A percentile compares a stretch with the other conserved stretches of the same genome.
phyloP scores from a whole-genome alignment of 495 filamentous ascomycete species.

The Penicillium macrosclerotiorum region DNA sequence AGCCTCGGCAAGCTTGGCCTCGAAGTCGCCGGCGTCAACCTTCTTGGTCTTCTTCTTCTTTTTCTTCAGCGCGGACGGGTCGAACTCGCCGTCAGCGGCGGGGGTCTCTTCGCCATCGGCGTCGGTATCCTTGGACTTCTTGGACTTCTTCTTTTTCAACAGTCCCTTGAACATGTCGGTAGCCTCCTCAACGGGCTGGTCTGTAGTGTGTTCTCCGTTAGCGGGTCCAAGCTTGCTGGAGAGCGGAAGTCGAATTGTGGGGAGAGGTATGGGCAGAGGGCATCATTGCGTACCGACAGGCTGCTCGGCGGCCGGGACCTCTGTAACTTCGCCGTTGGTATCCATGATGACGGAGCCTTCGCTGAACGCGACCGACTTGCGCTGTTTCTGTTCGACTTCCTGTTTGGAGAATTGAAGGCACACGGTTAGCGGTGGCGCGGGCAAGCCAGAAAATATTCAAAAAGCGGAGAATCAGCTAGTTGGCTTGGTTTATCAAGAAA shows the following conservation, averaged over 20 bases:
- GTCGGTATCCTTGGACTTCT: conserved; percentile 61
- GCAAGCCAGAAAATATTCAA: conserved; percentile 11
- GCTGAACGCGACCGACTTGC: conserved; percentile 90
- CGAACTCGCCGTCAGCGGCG: conserved; percentile 65
- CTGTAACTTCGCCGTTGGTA: conserved; percentile 76
- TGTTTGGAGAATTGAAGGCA: conserved; percentile 8
- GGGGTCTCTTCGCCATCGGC: conserved; percentile 56
- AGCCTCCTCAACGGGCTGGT: conserved; percentile 68
- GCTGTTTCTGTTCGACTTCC: conserved; percentile 51
- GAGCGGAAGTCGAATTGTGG: conserved; percentile 3
- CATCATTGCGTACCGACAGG: conserved; percentile 33
- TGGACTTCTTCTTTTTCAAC: conserved; percentile 81
- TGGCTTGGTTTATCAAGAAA: background rate
- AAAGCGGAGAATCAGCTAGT: conserved; percentile 1
- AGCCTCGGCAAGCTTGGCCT: conserved; percentile 74
- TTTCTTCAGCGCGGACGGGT: conserved; percentile 80
- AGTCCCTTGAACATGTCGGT: conserved; percentile 77
- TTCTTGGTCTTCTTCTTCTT: conserved; percentile 91
- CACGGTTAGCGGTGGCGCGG: conserved; percentile 17
- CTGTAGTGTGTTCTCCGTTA: conserved; percentile 27
- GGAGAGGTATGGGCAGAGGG: background rate
- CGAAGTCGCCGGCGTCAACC: conserved; percentile 76
- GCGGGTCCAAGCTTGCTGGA: conserved; percentile 3
- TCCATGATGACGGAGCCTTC: conserved; percentile 81
- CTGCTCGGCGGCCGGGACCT: conserved; percentile 63